phyloP scores from a whole-genome alignment of 768 basidiomycete species.

The Calvatia gigantea region DNA sequence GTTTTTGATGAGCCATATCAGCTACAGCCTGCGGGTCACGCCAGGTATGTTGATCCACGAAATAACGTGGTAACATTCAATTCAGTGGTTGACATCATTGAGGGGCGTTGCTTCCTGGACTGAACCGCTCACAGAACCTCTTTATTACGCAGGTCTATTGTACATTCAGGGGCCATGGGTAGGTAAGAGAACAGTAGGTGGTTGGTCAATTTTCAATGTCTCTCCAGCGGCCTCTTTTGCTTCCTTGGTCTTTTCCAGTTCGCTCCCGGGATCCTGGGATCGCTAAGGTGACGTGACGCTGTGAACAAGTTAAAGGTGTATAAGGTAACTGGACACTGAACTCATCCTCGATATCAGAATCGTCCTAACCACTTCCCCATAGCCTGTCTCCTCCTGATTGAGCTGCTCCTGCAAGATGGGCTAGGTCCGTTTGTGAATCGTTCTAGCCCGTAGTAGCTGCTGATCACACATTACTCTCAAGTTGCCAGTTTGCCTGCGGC shows the following conservation, averaged over 20 bases:
- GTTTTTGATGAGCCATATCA: too few species aligned
- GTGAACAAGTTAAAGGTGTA: slow-evolving; percentile 20
- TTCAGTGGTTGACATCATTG: too few species aligned
- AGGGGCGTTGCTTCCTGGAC: too few species aligned
- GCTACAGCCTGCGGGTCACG: too few species aligned
- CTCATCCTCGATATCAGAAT: slow-evolving; percentile 97
- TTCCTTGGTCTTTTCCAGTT: slow-evolving; percentile 31
- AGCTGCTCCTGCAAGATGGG: slow-evolving; percentile 73
- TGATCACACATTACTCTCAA: too few species aligned
- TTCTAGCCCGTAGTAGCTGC: slow-evolving; percentile 88
- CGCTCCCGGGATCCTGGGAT: slow-evolving; percentile 55
- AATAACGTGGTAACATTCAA: too few species aligned
- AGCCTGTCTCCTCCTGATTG: slow-evolving; percentile 85
- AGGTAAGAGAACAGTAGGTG: not conserved
- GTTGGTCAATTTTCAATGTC: slow-evolving; percentile 4
- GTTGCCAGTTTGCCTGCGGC: slow-evolving; percentile 81
- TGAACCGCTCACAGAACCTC: too few species aligned
- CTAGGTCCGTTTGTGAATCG: slow-evolving; percentile 78
- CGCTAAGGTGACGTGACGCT: not conserved
- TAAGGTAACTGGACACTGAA: slow-evolving; percentile 95
- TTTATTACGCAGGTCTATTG: not conserved
- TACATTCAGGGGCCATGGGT: not conserved
- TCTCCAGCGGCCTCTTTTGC: not conserved
- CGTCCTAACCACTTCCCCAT: slow-evolving; percentile 99
- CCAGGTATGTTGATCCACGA: too few species aligned